A percentile compares a stretch with the other conserved stretches of the same genome.
Evolutionary conservation across 2,329 filamentous ascomycete genomes (phyloP).

Genomic region (Penicillium olsonii): DNA sequence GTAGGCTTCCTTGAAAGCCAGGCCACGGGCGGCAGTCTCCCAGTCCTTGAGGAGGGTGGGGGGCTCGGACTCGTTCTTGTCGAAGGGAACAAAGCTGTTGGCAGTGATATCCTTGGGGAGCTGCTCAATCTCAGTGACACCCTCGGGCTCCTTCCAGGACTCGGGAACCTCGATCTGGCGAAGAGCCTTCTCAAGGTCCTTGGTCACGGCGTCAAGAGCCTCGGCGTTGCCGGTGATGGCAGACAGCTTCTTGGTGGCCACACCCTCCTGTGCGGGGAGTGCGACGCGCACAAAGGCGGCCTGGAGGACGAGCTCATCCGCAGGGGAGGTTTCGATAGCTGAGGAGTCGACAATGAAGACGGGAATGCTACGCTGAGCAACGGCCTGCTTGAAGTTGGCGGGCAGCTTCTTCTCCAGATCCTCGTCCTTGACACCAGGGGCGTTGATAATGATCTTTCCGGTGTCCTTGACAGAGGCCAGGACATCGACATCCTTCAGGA

Average conservation of each 20-base stretch:
- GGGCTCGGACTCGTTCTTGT: slow-evolving; percentile 72
- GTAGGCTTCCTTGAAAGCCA: slow-evolving; percentile 94
- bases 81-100: slow-evolving; percentile 81
- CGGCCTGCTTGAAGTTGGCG: slow-evolving; percentile 66
- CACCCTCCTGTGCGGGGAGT: slow-evolving; percentile 63
- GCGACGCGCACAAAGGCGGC: slow-evolving; percentile 81
- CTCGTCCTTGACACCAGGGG: slow-evolving; percentile 80
- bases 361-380: slow-evolving; percentile 69
- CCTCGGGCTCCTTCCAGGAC: slow-evolving; percentile 73
- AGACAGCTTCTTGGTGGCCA: slow-evolving; percentile 67
- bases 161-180: slow-evolving; percentile 74
- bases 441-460: slow-evolving; percentile 72
- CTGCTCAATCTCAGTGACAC: slow-evolving; percentile 37
- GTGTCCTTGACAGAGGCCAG: slow-evolving; percentile 68
- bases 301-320: slow-evolving; percentile 71
- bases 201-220: slow-evolving; percentile 60
- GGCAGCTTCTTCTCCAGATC: slow-evolving; percentile 86
- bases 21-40: slow-evolving; percentile 80
- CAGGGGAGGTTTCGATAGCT: slow-evolving; percentile 65
- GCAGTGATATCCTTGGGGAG: slow-evolving; percentile 67
- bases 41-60: slow-evolving; percentile 71
- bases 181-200: slow-evolving; percentile 67
- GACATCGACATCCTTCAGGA: slow-evolving; percentile 77
- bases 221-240: slow-evolving; percentile 61
- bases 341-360: slow-evolving; percentile 76